phyloP scores from a whole-genome alignment of 2,329 filamentous ascomycete genomes.

The Colletotrichum sp. region DNA sequence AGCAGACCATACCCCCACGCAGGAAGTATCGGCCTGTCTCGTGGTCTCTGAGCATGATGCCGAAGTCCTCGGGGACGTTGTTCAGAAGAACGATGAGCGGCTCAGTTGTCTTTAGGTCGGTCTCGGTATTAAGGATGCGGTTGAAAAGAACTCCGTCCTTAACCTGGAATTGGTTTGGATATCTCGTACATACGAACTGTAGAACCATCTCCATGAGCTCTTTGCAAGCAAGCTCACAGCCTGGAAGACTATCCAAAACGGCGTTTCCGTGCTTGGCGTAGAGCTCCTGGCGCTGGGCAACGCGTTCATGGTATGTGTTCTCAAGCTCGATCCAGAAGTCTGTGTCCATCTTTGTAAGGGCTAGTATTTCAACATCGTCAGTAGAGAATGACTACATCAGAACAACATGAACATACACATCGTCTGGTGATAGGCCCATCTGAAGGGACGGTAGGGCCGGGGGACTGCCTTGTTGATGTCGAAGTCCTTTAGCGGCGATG shows the following conservation, averaged over 20 bases:
- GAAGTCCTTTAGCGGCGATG: conserved; percentile 67
- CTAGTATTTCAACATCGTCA: conserved; percentile 44
- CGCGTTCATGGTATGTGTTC: conserved; percentile 69
- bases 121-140: conserved; percentile 65
- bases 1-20: conserved; percentile 79
- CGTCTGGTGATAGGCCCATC: conserved; percentile 88
- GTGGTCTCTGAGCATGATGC: conserved; percentile 74
- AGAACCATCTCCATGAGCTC: conserved; percentile 88
- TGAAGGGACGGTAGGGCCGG: conserved; percentile 79
- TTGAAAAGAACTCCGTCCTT: conserved; percentile 69
- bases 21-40: conserved; percentile 75
- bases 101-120: conserved; percentile 64
- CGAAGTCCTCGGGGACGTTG: conserved; percentile 87
- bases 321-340: conserved; percentile 94
- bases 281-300: conserved; percentile 71
- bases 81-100: conserved; percentile 75
- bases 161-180: conserved; percentile 76
- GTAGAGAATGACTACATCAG: not conserved
- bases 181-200: conserved; percentile 79
- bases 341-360: conserved; percentile 76
- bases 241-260: conserved; percentile 73
- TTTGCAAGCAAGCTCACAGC: conserved; percentile 79
- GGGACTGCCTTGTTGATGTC: conserved; percentile 71
- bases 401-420: conserved; percentile 71
- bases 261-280: conserved; percentile 65